Evolutionary conservation across 2,329 filamentous ascomycete genomes (phyloP), one percentile per base, ranked within the genome.

Genomic region (Fusarium paranaense): DNA sequence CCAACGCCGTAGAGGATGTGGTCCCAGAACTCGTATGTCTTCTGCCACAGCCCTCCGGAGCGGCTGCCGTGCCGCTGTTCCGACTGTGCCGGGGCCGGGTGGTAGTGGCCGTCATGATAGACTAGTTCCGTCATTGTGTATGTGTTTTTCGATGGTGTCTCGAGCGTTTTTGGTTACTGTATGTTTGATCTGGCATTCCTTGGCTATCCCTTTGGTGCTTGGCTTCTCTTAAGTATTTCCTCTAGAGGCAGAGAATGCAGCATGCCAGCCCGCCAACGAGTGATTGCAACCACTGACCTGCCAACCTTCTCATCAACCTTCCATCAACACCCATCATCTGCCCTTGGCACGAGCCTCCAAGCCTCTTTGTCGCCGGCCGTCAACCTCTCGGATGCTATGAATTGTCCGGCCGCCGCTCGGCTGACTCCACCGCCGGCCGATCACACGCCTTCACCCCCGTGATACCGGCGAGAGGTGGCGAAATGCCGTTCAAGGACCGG

Each of bases 11-110:
- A 81, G 40, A 84, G 78, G n/a, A 85, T 79, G 11, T 78, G 76
- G 25, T 85, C 83, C 83, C 83, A 85, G 25, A 81, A 58, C 65
- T 83, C 78, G 69, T 82, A 78, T n/a, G 81, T 82, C 71, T 76
- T 80, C 61, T 78, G 78, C 76, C 79, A 80, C 38, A 83, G 62
- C 42, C 76, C 72, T 62, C 71, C 69, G 32, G 66, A 67, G 18
- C 67, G 63, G 16, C 59, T 40, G 16, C 25, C 30, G 42, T 71
- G 64, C 37, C 67, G 66, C 35, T 52, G 63, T 71, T 64, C 71
- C 64, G 72, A 66, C 58, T 67, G 67, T 30, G 52, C 72, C 62
- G 69, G 58, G 25, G 64, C 69, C 14, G 63, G 61, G 22, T 80
- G 70, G 63, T 81, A 82, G 64, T 78, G 80, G 14, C 80, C 80